phyloP scores from a whole-genome alignment of 805 yeast genomes.

The fission yeast (Schizosaccharomyces pombe) region DNA sequence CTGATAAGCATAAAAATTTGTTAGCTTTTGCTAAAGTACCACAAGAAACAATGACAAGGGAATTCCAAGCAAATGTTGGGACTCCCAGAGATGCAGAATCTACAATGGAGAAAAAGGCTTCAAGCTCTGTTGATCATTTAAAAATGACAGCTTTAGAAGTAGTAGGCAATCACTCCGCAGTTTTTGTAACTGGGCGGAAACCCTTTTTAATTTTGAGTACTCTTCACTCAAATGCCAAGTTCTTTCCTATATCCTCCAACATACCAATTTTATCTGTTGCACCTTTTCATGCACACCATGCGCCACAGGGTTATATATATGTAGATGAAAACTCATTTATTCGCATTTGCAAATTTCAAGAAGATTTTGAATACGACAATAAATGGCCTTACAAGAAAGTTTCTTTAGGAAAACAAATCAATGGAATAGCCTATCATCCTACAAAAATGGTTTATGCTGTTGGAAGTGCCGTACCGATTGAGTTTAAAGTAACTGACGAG shows the following conservation, averaged over 20 bases:
- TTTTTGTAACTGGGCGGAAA: slow-evolving; percentile 45
- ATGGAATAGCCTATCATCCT: slow-evolving; percentile 46
- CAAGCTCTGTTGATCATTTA: neutral
- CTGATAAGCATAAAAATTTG: neutral
- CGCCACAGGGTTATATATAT: slow-evolving; percentile 33
- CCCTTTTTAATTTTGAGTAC: slow-evolving; percentile 50
- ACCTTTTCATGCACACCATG: slow-evolving; percentile 15
- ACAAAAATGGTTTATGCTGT: slow-evolving; percentile 36
- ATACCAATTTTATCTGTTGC: neutral
- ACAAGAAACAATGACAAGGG: neutral
- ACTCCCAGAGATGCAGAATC: neutral
- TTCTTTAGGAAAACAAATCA: slow-evolving; percentile 35
- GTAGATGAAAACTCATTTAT: slow-evolving; percentile 22
- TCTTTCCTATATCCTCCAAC: slow-evolving; percentile 37
- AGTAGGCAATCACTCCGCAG: slow-evolving; percentile 32
- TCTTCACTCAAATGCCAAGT: slow-evolving; percentile 35
- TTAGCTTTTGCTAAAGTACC: slow-evolving; percentile 1
- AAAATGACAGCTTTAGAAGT: slow-evolving; percentile 31
- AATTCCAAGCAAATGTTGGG: neutral
- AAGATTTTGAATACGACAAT: slow-evolving; percentile 29
- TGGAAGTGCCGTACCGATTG: slow-evolving; percentile 34
- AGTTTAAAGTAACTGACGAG: slow-evolving; percentile 47
- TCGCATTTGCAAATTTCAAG: slow-evolving; percentile 19
- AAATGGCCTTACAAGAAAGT: slow-evolving; percentile 34
- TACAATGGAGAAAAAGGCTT: neutral